A percentile compares a stretch with the other conserved stretches of the same genome.
Conservation (phyloP, 2,329 filamentous ascomycete genomes). For the Fusarium compactum region DNA sequence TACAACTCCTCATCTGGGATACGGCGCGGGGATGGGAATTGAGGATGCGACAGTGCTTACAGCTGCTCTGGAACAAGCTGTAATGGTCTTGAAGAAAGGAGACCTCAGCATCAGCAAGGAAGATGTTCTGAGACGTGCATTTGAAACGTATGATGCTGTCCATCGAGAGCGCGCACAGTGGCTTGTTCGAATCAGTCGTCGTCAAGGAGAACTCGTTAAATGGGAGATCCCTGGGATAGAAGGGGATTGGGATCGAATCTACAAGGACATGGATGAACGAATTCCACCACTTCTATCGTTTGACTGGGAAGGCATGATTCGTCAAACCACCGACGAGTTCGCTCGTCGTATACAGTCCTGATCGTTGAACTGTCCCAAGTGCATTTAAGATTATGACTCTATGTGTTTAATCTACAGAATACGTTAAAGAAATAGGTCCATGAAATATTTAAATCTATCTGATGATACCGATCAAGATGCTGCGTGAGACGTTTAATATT, state of each 20-base stretch:
- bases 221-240: neutral
- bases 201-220: neutral
- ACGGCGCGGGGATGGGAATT: conserved; percentile 20
- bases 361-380: neutral
- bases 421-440: too few relatives aligned
- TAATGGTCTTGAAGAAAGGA: neutral
- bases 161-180: neutral
- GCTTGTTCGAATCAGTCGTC: neutral
- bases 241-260: neutral
- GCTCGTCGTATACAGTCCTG: neutral
- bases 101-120: neutral
- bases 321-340: neutral
- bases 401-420: too few relatives aligned
- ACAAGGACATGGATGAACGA: neutral
- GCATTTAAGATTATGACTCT: too few relatives aligned
- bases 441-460: too few relatives aligned
- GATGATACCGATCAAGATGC: too few relatives aligned
- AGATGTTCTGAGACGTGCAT: neutral
- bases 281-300: neutral
- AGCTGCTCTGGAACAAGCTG: neutral
- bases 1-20: conserved; percentile 17
- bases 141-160: neutral
- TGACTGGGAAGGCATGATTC: neutral
- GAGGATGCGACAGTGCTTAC: conserved; percentile 14
- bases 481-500: too few relatives aligned